These are phyloP conservation scores for Besnoitia besnoiti DNA, from an alignment of 169 alveolate genomes.

Conservation along the genomic window DNA sequence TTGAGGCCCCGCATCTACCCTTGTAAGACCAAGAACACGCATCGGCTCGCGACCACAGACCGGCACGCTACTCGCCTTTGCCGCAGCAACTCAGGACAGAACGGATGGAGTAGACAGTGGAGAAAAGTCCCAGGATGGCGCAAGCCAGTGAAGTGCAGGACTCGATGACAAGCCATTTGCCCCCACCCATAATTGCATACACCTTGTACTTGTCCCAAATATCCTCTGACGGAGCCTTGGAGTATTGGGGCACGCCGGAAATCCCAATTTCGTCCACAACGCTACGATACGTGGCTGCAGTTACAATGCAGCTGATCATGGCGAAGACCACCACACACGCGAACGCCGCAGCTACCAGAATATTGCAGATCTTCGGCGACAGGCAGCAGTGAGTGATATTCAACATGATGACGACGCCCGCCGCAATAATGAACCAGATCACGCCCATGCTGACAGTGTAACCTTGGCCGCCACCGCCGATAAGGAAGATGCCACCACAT, in stretches of 20 bases:
- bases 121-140: not conserved
- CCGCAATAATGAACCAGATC: conserved; percentile 31
- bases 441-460: conserved; percentile 26
- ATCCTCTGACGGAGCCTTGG: not conserved
- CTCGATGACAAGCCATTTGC: conserved; percentile 37
- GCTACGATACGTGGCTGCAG: not conserved
- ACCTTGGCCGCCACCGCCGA: conserved; percentile 46
- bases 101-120: conserved; percentile 40
- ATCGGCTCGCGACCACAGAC: not conserved
- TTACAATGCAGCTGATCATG: not conserved
- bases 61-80: conserved; percentile 4
- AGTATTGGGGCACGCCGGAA: not conserved
- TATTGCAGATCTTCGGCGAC: conserved; percentile 31
- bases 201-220: not conserved
- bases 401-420: conserved; percentile 14
- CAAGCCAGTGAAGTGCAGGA: conserved; percentile 8
- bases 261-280: not conserved
- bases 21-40: not conserved
- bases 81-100: conserved; percentile 59
- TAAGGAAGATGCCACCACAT: not conserved
- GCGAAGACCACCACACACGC: conserved; percentile 1
- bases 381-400: conserved; percentile 39
- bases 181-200: conserved; percentile 29
- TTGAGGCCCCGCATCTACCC: not conserved
- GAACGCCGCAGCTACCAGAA: conserved; percentile 17